A percentile compares a stretch with the other conserved stretches of the same genome.
Conservation (phyloP, 345 rosid genomes). For the Arabidopsis suecica region DNA sequence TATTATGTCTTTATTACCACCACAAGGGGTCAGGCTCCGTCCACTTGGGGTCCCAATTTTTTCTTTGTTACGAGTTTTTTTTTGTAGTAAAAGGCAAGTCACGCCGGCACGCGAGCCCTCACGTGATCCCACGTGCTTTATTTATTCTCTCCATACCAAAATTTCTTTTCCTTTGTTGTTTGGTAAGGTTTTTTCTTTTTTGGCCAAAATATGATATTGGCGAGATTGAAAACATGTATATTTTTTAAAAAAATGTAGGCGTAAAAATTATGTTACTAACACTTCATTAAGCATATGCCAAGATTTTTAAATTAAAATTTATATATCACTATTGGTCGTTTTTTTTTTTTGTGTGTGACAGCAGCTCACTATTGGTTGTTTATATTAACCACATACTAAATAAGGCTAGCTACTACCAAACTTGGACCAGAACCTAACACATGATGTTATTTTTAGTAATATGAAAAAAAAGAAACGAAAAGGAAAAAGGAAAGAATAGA, state of each 20-base stretch:
- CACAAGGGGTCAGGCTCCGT: conserved; percentile 19
- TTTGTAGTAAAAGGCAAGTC: conserved; percentile 54
- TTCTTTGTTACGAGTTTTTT: conserved; percentile 22
- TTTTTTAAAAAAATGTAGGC: not conserved
- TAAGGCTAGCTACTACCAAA: conserved; percentile 28
- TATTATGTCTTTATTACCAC: conserved; percentile 24
- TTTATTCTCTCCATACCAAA: conserved; percentile 31
- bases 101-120: conserved; percentile 69
- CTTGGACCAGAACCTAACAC: conserved; percentile 24
- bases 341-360: too few species aligned
- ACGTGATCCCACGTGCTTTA: conserved; percentile 66
- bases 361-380: not conserved
- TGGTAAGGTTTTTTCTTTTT: not conserved
- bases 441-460: not conserved
- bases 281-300: conserved; percentile 24
- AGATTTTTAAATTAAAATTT: conserved; percentile 10
- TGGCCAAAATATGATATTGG: not conserved
- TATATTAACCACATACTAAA: not conserved
- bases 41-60: conserved; percentile 51
- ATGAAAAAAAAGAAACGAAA: not conserved
- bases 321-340: not conserved
- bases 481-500: conserved; percentile 31
- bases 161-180: not conserved
- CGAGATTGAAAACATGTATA: too few species aligned
- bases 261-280: conserved; percentile 20